Evolutionary conservation across 1,284 basidiomycete species (phyloP).

Genomic region (Leccinum griseonigrum): DNA sequence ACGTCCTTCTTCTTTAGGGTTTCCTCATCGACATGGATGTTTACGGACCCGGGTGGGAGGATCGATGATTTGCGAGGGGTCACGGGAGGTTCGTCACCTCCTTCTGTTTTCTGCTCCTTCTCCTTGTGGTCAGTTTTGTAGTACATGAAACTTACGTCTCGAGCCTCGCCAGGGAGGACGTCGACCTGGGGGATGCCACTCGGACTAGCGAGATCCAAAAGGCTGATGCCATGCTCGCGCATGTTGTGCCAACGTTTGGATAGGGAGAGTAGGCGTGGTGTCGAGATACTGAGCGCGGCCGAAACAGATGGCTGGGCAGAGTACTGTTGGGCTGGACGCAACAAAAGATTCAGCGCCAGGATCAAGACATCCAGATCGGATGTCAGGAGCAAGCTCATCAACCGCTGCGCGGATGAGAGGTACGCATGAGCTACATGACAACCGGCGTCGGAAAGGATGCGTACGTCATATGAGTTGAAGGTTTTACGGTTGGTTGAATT

Average conservation of each 20-base stretch:
- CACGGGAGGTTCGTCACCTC: constrained; percentile 33
- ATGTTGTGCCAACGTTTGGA: constrained; percentile 74
- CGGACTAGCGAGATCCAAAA: constrained; percentile 63
- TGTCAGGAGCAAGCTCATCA: constrained; percentile 86
- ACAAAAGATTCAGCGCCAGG: constrained; percentile 79
- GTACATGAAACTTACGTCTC: constrained; percentile 75
- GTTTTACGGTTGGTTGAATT: constrained; percentile 98
- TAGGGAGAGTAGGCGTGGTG: constrained; percentile 68
- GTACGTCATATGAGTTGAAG: constrained; percentile 94
- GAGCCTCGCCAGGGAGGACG: constrained; percentile 61
- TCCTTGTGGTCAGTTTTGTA: constrained; percentile 57
- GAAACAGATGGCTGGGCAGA: constrained; percentile 79
- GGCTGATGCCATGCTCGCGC: constrained; percentile 69
- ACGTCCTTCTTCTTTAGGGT: constrained; percentile 56
- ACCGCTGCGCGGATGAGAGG: constrained; percentile 52
- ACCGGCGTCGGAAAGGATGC: constrained; percentile 31
- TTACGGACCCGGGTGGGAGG: constrained; percentile 48
- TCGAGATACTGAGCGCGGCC: constrained; percentile 74
- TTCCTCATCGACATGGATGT: constrained; percentile 62
- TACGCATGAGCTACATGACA: constrained; percentile 17
- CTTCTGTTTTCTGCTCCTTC: constrained; percentile 44
- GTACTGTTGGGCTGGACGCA: constrained; percentile 95
- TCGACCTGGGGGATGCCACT: constrained; percentile 54
- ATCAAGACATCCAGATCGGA: constrained; percentile 90
- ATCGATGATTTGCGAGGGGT: constrained; percentile 38